Conservation (phyloP, 345 rosid genomes). For the Hibiscus syriacus region DNA sequence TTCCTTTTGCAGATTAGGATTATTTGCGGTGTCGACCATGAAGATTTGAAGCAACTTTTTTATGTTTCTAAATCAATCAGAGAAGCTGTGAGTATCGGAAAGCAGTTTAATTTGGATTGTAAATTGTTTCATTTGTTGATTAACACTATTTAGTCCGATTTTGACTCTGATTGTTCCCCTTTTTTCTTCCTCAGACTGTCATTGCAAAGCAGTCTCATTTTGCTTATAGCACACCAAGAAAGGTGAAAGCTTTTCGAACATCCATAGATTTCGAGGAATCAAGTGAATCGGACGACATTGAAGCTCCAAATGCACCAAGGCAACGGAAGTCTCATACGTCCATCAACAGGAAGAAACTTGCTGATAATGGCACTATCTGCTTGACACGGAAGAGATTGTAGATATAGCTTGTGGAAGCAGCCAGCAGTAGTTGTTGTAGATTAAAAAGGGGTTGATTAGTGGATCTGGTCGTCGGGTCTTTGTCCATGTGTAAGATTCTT, state of each 20-base stretch:
- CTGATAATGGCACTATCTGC: constrained; percentile 44
- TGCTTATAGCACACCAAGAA: constrained; percentile 58
- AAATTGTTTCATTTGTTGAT: neutral
- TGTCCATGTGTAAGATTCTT: constrained; percentile 18
- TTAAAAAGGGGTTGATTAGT: neutral
- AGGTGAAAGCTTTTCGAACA: constrained; percentile 41
- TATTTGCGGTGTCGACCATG: constrained; percentile 64
- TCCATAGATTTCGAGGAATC: constrained; percentile 26
- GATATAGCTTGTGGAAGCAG: neutral
- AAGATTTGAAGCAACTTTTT: constrained; percentile 56
- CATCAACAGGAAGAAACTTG: constrained; percentile 28
- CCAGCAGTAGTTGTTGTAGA: constrained; percentile 16
- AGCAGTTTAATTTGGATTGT: neutral
- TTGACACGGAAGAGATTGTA: constrained; percentile 19
- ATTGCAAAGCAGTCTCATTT: constrained; percentile 56
- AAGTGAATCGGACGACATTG: constrained; percentile 29
- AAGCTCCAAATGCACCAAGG: constrained; percentile 68
- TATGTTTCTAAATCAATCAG: constrained; percentile 57
- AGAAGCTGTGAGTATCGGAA: constrained; percentile 56
- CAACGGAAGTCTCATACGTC: constrained; percentile 21
- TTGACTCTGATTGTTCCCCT: neutral
- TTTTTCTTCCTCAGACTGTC: constrained; percentile 36
- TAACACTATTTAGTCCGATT: no score
- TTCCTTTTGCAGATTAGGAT: constrained; percentile 48
- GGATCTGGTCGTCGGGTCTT: neutral